phyloP scores from a whole-genome alignment of 192 early-diverging fungal species.

The Entomortierella beljakovae region DNA sequence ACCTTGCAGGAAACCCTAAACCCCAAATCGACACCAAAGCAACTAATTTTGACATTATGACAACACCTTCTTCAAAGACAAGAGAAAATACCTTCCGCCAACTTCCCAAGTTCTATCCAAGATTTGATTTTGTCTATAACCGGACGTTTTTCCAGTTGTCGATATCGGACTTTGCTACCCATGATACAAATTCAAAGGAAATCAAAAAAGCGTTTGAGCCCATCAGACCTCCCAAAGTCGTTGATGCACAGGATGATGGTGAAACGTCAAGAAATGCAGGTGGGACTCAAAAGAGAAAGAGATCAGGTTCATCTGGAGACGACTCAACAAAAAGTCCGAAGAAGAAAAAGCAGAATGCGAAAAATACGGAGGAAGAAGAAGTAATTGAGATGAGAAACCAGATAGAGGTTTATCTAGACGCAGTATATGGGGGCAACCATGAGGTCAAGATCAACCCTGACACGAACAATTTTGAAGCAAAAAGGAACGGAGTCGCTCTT shows the following conservation, averaged over 20 bases:
- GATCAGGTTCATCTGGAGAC: too few relatives aligned
- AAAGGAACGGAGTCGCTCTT: not conserved
- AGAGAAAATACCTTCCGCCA: not conserved
- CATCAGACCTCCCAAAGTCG: not conserved
- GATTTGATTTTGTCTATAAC: conserved; percentile 3
- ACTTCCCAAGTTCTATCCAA: not conserved
- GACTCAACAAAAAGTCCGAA: too few relatives aligned
- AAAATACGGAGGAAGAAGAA: not conserved
- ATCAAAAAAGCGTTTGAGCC: not conserved
- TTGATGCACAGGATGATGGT: not conserved
- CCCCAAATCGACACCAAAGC: not conserved
- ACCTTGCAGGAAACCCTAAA: not conserved
- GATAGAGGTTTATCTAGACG: conserved; percentile 2
- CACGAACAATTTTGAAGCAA: not conserved
- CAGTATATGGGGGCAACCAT: not conserved
- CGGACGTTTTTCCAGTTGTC: not conserved
- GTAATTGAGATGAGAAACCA: not conserved
- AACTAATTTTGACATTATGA: not conserved
- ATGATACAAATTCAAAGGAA: not conserved
- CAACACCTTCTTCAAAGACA: not conserved
- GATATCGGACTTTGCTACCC: not conserved
- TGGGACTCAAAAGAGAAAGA: too few relatives aligned
- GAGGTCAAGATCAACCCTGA: not conserved
- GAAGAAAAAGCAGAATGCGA: too few relatives aligned
- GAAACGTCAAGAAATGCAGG: not conserved